Percentiles rank a stretch among this genome's conserved stretches.
Conservation (phyloP, 163 green algal genomes). For the Volvox carteri region DNA sequence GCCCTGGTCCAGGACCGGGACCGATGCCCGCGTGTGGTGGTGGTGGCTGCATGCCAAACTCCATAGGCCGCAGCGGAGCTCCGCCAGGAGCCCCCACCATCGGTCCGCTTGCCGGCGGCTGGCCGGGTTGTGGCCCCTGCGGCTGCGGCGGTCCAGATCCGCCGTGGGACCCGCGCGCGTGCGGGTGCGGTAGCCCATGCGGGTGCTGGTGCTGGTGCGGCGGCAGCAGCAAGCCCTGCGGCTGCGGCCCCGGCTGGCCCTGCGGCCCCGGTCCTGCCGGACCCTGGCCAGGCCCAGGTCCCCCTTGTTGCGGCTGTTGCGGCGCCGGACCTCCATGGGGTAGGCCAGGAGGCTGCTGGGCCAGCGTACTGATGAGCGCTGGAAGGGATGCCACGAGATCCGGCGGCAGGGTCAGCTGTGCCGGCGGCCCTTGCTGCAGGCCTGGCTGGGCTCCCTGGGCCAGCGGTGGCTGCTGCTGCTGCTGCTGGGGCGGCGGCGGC, state of each 20-base stretch:
- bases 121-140: background rate
- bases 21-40: background rate
- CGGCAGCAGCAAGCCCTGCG: conserved; percentile 7
- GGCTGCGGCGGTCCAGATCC: background rate
- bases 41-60: conserved; percentile 1
- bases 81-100: background rate
- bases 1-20: background rate
- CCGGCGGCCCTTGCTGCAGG: background rate
- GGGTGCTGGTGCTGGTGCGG: conserved; percentile 26
- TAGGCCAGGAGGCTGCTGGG: background rate
- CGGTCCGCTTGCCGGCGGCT: background rate
- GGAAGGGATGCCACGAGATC: conserved; percentile 37
- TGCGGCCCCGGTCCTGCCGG: background rate
- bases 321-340: background rate
- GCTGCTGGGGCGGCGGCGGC: background rate
- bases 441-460: background rate
- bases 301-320: background rate
- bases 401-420: background rate
- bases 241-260: background rate
- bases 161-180: background rate
- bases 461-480: background rate
- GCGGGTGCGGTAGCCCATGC: background rate
- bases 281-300: background rate
- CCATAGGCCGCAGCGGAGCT: background rate
- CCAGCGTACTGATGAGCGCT: conserved; percentile 15